Evolutionary conservation across 139 green algal genomes (phyloP).

Genomic region (Chlorella vulgaris): DNA sequence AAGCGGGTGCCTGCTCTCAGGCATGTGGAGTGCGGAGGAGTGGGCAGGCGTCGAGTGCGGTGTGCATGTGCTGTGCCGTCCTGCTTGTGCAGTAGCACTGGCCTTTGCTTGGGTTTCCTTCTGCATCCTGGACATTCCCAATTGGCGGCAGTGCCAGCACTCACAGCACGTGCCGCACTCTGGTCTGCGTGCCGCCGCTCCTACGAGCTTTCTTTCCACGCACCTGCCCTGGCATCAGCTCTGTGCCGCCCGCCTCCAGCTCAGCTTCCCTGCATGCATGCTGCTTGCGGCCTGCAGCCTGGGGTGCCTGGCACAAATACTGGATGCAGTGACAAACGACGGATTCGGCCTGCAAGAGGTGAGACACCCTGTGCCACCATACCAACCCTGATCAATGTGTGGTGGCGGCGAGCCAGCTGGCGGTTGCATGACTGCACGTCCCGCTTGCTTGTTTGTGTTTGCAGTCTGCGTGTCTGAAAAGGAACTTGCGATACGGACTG

Average conservation of each 20-base stretch:
- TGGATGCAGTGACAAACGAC: conserved; percentile 1
- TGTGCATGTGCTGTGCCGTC: no score
- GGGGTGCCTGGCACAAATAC: conserved; percentile 17
- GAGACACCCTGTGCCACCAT: background rate
- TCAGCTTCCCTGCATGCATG: background rate
- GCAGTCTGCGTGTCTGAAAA: no score
- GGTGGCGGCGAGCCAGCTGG: no score
- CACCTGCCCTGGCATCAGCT: background rate
- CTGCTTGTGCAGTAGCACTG: no score
- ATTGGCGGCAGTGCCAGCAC: no score
- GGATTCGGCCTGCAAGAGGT: background rate
- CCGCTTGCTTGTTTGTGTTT: no score
- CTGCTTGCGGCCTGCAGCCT: conserved; percentile 13
- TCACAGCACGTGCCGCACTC: no score
- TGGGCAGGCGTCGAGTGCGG: no score
- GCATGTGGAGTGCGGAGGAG: background rate
- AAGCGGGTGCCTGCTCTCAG: conserved; percentile 33
- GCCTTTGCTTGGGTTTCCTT: no score
- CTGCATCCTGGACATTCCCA: no score
- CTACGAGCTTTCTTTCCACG: background rate
- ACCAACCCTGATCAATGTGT: background rate
- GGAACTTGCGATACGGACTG: no score
- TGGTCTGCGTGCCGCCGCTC: background rate
- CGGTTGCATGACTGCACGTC: no score
- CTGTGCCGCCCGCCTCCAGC: background rate